A percentile compares a stretch with the other conserved stretches of the same genome.
Evolutionary conservation across 192 early-diverging fungal species (phyloP).

Genomic region (Coemansia sp.): DNA sequence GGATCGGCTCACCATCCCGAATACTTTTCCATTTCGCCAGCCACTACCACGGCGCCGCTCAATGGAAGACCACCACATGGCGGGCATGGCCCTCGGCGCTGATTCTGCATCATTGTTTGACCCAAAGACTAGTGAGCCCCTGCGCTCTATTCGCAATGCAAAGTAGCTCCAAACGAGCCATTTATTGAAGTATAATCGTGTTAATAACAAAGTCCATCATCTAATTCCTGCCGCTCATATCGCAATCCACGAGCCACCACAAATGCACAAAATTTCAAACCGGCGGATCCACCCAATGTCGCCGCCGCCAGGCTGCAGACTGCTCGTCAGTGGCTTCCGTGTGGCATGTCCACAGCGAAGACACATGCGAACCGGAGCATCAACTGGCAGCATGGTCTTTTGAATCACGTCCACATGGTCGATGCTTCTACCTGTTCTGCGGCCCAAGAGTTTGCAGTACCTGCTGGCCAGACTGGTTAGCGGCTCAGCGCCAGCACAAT

Average conservation of each 20-base stretch:
- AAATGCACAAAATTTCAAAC: conserved; percentile 44
- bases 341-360: conserved; percentile 49
- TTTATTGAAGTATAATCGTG: background rate
- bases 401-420: conserved; percentile 41
- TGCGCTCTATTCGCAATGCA: conserved; percentile 18
- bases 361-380: conserved; percentile 30
- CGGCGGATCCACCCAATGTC: conserved; percentile 36
- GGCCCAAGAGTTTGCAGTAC: background rate
- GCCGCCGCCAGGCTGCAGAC: background rate
- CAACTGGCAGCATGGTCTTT: conserved; percentile 41
- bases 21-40: conserved; percentile 26
- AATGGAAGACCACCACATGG: conserved; percentile 47
- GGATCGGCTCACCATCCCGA: conserved; percentile 41
- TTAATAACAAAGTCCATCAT: background rate
- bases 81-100: conserved; percentile 4
- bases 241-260: conserved; percentile 48
- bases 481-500: background rate
- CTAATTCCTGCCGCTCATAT: background rate
- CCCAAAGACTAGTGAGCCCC: conserved; percentile 26
- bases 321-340: background rate
- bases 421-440: background rate
- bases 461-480: background rate
- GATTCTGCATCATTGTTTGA: conserved; percentile 33
- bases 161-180: background rate
- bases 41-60: conserved; percentile 25